Percentiles rank a stretch among this genome's conserved stretches.
These are phyloP conservation scores for Westerdykella ornata DNA, from an alignment of 2,329 filamentous ascomycete genomes.

Conservation along the genomic window DNA sequence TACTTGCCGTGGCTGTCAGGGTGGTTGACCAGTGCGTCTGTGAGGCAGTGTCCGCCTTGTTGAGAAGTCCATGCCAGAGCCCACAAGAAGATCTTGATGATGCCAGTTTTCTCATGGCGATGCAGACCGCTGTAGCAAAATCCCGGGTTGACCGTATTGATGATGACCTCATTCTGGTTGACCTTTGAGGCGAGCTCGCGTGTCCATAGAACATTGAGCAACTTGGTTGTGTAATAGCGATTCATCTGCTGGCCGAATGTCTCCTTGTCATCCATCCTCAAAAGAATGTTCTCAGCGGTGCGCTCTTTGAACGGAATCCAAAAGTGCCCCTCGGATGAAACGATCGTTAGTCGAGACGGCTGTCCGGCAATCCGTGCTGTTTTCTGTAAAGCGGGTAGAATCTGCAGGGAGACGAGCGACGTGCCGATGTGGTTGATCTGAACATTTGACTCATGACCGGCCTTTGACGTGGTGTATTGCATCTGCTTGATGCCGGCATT, in stretches of 20 bases:
- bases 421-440: slow-evolving; percentile 17
- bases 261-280: slow-evolving; percentile 11
- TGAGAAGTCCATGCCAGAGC: slow-evolving; percentile 9
- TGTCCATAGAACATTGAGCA: slow-evolving; percentile 13
- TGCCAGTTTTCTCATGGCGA: slow-evolving; percentile 7
- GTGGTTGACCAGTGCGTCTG: slow-evolving; percentile 11
- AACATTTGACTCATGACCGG: slow-evolving; percentile 45
- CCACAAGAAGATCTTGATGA: slow-evolving; percentile 9
- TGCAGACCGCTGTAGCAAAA: slow-evolving; percentile 14
- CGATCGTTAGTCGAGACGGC: slow-evolving; percentile 40
- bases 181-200: slow-evolving; percentile 9
- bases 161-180: slow-evolving; percentile 7
- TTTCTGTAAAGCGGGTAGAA: slow-evolving; percentile 40
- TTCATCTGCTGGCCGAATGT: slow-evolving; percentile 9
- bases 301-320: slow-evolving; percentile 17
- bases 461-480: slow-evolving; percentile 31
- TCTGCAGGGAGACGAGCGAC: slow-evolving; percentile 7
- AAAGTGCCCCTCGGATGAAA: slow-evolving; percentile 37
- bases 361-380: slow-evolving; percentile 24
- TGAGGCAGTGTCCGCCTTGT: slow-evolving; percentile 10
- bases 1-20: slow-evolving; percentile 13
- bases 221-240: slow-evolving; percentile 15
- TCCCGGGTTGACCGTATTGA: slow-evolving; percentile 17
- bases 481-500: slow-evolving; percentile 35
- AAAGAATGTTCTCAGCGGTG: slow-evolving; percentile 9